A percentile compares a stretch with the other conserved stretches of the same genome.
Evolutionary conservation across 1,284 basidiomycete genomes (phyloP).

Genomic region (Mixia osmundae): DNA sequence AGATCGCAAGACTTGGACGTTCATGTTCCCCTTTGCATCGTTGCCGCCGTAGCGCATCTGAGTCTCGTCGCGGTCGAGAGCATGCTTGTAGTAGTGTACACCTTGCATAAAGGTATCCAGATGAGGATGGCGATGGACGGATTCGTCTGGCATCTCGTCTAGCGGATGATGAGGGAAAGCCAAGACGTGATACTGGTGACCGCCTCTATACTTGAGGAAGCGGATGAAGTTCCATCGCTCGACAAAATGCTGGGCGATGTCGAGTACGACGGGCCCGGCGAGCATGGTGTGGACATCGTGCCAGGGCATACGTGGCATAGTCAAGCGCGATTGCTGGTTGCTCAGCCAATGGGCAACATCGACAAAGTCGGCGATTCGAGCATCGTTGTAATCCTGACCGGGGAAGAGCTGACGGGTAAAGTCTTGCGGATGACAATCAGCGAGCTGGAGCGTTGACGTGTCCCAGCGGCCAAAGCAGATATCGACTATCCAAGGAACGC

Average conservation of each 20-base stretch:
- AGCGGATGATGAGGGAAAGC: slow-evolving; percentile 47
- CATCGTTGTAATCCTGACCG: slow-evolving; percentile 34
- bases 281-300: slow-evolving; percentile 53
- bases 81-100: slow-evolving; percentile 2
- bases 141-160: slow-evolving; percentile 3
- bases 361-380: slow-evolving; percentile 37
- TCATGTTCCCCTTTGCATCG: slow-evolving; percentile 17
- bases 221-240: slow-evolving; percentile 47
- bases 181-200: slow-evolving; percentile 42
- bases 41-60: slow-evolving; percentile 1
- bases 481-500: too few relatives aligned
- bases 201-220: slow-evolving; percentile 24
- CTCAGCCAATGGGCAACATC: slow-evolving; percentile 50
- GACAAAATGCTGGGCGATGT: slow-evolving; percentile 71
- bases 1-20: slow-evolving; percentile 34
- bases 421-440: slow-evolving; percentile 41
- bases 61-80: slow-evolving; percentile 2
- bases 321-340: slow-evolving; percentile 25
- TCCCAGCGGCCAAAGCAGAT: slow-evolving; percentile 92
- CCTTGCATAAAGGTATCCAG: slow-evolving; percentile 9
- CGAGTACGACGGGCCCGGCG: slow-evolving; percentile 55
- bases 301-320: slow-evolving; percentile 43
- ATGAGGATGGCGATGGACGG: slow-evolving; percentile 8
- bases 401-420: slow-evolving; percentile 64
- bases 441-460: slow-evolving; percentile 28